Conservation (phyloP, 2,329 filamentous ascomycete genomes). For the Ophiostoma sp. region DNA sequence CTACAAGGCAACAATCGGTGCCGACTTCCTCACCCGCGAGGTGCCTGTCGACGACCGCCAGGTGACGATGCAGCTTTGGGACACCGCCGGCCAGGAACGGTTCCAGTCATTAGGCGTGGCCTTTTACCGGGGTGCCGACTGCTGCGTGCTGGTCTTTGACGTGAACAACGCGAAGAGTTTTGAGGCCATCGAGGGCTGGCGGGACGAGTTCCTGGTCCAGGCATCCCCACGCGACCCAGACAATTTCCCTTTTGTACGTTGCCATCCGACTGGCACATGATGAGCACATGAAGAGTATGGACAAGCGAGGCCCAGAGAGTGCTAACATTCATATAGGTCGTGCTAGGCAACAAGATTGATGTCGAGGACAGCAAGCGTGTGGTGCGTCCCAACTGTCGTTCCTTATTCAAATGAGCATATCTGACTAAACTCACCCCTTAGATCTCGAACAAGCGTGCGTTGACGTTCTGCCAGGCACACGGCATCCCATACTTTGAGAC, state of each 20-base stretch:
- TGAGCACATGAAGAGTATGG: too few species aligned
- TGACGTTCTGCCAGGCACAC: slow-evolving; percentile 96
- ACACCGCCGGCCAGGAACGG: slow-evolving; percentile 93
- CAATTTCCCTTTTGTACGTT: slow-evolving; percentile 77
- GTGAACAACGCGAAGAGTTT: slow-evolving; percentile 99
- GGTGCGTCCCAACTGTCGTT: slow-evolving; percentile 42
- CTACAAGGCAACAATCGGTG: slow-evolving; percentile 99
- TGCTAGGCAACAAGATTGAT: slow-evolving; percentile 98
- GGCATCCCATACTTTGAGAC: slow-evolving; percentile 99
- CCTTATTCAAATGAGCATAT: too few species aligned
- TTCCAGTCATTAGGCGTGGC: slow-evolving; percentile 96
- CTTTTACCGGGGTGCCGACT: slow-evolving; percentile 96
- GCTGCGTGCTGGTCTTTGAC: slow-evolving; percentile 95
- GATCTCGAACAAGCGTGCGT: slow-evolving; percentile 93
- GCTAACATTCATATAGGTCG: slow-evolving; percentile 40
- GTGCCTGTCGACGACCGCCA: slow-evolving; percentile 94
- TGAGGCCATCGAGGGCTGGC: slow-evolving; percentile 95
- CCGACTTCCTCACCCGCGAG: slow-evolving; percentile 97
- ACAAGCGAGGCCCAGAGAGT: too few species aligned
- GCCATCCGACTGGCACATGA: too few species aligned
- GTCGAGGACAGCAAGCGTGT: slow-evolving; percentile 96
- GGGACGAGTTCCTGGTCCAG: slow-evolving; percentile 97
- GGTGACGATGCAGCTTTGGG: slow-evolving; percentile 99
- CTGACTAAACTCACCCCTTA: slow-evolving; percentile 32
- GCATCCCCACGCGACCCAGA: slow-evolving; percentile 93